phyloP scores from a whole-genome alignment of 495 filamentous ascomycete genomes.

The Hypoxylon rickii region DNA sequence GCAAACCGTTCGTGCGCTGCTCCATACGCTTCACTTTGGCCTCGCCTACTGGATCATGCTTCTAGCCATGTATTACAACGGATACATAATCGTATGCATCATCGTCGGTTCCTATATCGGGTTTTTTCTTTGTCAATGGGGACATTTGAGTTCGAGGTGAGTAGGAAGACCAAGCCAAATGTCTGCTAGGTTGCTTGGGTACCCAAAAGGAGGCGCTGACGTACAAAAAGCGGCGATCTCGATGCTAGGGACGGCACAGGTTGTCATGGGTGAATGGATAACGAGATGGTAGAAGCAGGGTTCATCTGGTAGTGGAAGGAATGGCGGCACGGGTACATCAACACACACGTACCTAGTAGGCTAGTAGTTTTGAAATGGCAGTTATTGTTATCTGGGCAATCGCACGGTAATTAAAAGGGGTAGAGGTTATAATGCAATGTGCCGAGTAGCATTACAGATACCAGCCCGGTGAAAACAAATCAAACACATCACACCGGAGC shows the following conservation, averaged over 20 bases:
- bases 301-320: too few relatives aligned
- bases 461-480: too few relatives aligned
- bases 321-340: too few relatives aligned
- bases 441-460: background rate
- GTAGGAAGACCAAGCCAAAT: background rate
- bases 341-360: too few relatives aligned
- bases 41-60: conserved; percentile 76
- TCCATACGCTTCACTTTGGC: conserved; percentile 71
- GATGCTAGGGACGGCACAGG: conserved; percentile 5
- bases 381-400: too few relatives aligned
- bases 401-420: too few relatives aligned
- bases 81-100: conserved; percentile 66
- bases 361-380: too few relatives aligned
- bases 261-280: conserved; percentile 26
- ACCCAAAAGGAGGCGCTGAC: too few relatives aligned
- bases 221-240: background rate
- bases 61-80: conserved; percentile 66
- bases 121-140: conserved; percentile 64
- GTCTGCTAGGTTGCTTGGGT: too few relatives aligned
- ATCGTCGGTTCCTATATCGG: conserved; percentile 66
- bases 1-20: conserved; percentile 62
- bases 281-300: too few relatives aligned
- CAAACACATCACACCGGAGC: too few relatives aligned
- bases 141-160: conserved; percentile 38
- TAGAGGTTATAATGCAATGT: too few relatives aligned